Percentiles rank a stretch among this genome's conserved stretches.
phyloP scores from a whole-genome alignment of 2,329 filamentous ascomycete genomes.

The Fonsecaea monophora region DNA sequence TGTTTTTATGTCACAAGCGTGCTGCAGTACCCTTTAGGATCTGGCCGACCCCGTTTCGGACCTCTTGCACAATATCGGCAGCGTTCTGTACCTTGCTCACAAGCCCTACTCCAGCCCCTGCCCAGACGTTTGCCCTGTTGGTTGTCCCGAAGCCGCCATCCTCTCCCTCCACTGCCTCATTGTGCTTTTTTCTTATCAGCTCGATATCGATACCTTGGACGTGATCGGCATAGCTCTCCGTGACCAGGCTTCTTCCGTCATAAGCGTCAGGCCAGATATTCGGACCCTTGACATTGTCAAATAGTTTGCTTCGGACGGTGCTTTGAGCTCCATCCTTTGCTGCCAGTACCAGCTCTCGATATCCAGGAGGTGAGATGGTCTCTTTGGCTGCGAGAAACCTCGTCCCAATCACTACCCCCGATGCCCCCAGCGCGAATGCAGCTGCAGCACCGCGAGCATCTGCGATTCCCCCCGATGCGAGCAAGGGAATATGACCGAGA shows the following conservation, averaged over 20 bases:
- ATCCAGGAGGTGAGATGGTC: conserved; percentile 54
- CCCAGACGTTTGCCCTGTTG: conserved; percentile 27
- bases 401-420: conserved; percentile 67
- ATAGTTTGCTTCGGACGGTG: conserved; percentile 60
- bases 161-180: conserved; percentile 8
- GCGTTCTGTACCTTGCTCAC: conserved; percentile 26
- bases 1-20: background rate
- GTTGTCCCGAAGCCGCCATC: conserved; percentile 21
- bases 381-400: conserved; percentile 64
- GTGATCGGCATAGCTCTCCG: conserved; percentile 53
- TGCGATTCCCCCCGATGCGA: conserved; percentile 61
- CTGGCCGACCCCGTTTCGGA: conserved; percentile 13
- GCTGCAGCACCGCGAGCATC: conserved; percentile 60
- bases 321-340: conserved; percentile 58
- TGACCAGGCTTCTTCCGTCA: conserved; percentile 64
- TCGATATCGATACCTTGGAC: conserved; percentile 27
- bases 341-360: conserved; percentile 56
- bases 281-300: conserved; percentile 62
- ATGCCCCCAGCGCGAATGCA: conserved; percentile 58
- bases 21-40: conserved; percentile 6
- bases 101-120: conserved; percentile 26
- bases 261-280: conserved; percentile 64
- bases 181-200: conserved; percentile 17
- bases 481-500: conserved; percentile 19
- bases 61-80: conserved; percentile 26